Base-by-base conservation (phyloP, 768 basidiomycete genomes). In the Mycena rosella region DNA sequence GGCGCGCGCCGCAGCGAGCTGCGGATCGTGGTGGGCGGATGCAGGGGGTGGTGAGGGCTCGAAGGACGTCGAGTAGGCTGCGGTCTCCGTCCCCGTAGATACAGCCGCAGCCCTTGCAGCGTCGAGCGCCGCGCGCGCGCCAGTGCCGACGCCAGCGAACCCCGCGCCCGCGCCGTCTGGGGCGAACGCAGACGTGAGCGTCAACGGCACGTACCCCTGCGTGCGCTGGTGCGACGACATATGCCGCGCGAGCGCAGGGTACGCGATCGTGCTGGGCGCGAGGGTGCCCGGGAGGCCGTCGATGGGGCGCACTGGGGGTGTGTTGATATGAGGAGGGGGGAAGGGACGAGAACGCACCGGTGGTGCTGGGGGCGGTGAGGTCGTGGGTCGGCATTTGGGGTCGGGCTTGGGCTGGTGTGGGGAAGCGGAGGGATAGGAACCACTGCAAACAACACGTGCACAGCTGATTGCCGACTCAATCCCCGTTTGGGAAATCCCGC, bases 171-270 rank as follows among this genome's bases (percentile, higher is more conserved):
- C 44, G 22, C 44, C n/a, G n/a, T n/a, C n/a, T n/a, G n/a, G n/a
- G n/a, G 22, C 7, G n/a, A 45, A 7, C 15, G 65, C 45, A 22
- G 32, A 56, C 14, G 60, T 48, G 32, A 49, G 47, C 44, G 62
- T 51, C 9, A 68, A 36, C 27, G 69, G 69, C 29, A 63, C 60
- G 54, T 71, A 71, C 10, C 44, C 44, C 20, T 45, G 44, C 44
- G 44, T 45, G 44, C 44, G 44, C 44, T 45, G 44, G 44, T 45
- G 44, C n/a, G 44, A 45, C n/a, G 44, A 45, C n/a, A 45, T n/a
- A 11, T 45, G 44, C 44, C 44, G 44, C 20, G 44, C 44, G 44
- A 45, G 44, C 44, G 44, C 44, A n/a, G 44, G 44, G 44, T 45
- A 45, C n/a, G 44, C n/a, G n/a, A n/a, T n/a, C n/a, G n/a, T n/a